A percentile compares a stretch with the other conserved stretches of the same genome.
These are phyloP conservation scores for Ogataea pini DNA, from an alignment of 805 yeast species.

Conservation along the genomic window DNA sequence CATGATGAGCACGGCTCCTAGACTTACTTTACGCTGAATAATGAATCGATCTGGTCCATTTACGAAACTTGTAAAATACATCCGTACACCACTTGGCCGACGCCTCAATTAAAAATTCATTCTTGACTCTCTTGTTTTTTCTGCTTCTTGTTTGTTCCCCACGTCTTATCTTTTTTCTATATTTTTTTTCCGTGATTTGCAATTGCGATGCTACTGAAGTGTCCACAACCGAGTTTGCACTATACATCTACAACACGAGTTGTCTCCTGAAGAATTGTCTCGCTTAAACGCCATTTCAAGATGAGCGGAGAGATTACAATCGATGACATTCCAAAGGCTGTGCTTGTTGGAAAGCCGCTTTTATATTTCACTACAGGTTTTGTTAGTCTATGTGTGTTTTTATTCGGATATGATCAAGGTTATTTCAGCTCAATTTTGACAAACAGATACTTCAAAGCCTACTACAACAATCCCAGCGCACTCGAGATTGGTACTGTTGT, in stretches of 20 bases:
- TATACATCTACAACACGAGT: background rate
- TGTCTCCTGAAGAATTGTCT: background rate
- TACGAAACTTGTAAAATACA: background rate
- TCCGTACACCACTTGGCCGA: background rate
- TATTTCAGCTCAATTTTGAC: slow-evolving; percentile 87
- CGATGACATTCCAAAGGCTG: slow-evolving; percentile 30
- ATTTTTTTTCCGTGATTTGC: background rate
- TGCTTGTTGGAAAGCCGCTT: slow-evolving; percentile 36
- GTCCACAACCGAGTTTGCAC: background rate
- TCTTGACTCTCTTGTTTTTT: background rate
- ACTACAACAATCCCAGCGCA: slow-evolving; percentile 73
- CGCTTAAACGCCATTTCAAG: background rate
- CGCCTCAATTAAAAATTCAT: background rate
- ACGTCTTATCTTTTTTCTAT: slow-evolving; percentile 5
- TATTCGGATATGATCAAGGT: slow-evolving; percentile 86
- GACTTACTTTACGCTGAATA: background rate
- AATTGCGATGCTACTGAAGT: background rate
- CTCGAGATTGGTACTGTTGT: slow-evolving; percentile 83
- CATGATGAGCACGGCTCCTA: background rate
- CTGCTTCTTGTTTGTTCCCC: slow-evolving; percentile 2
- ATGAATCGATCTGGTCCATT: no score
- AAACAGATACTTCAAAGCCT: slow-evolving; percentile 64
- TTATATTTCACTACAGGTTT: slow-evolving; percentile 51
- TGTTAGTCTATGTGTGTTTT: slow-evolving; percentile 62
- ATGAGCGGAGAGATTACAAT: slow-evolving; percentile 25